These are phyloP conservation scores for Nissolia schottii DNA, from an alignment of 306 rosid species.

Conservation along the genomic window DNA sequence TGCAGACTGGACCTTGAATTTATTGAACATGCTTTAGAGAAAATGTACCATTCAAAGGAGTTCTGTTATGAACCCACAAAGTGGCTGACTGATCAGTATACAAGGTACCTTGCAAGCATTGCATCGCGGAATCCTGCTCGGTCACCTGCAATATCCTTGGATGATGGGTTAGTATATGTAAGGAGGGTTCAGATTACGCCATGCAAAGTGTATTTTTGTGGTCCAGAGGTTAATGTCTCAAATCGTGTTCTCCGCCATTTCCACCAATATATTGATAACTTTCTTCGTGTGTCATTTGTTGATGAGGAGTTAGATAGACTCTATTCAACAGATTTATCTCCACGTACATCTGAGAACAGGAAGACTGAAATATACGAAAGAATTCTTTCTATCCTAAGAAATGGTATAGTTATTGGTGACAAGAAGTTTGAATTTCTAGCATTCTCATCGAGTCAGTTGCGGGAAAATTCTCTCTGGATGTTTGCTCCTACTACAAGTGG, in stretches of 20 bases:
- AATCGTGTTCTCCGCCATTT: conserved; percentile 74
- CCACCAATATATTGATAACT: conserved; percentile 42
- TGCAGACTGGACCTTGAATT: background rate
- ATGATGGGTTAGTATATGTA: conserved; percentile 64
- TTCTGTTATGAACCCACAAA: conserved; percentile 59
- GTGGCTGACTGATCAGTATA: conserved; percentile 60
- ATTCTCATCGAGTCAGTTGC: conserved; percentile 81
- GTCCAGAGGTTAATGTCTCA: conserved; percentile 82
- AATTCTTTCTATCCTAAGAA: conserved; percentile 53
- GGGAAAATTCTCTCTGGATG: conserved; percentile 88
- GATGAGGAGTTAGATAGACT: conserved; percentile 73
- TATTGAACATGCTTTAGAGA: conserved; percentile 59
- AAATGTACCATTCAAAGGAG: conserved; percentile 49
- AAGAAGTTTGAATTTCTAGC: conserved; percentile 85
- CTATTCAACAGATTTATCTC: conserved; percentile 62
- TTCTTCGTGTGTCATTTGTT: conserved; percentile 81
- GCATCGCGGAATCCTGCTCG: conserved; percentile 25
- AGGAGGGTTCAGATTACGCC: conserved; percentile 79
- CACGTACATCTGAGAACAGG: conserved; percentile 42
- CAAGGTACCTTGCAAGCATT: conserved; percentile 26
- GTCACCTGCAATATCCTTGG: conserved; percentile 51
- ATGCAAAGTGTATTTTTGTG: conserved; percentile 55
- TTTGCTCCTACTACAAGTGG: conserved; percentile 54
- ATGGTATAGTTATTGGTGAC: conserved; percentile 63
- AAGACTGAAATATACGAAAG: conserved; percentile 62